Base-by-base conservation (phyloP, 2,329 filamentous ascomycete genomes). In the Ambrosiella cleistominuta region DNA sequence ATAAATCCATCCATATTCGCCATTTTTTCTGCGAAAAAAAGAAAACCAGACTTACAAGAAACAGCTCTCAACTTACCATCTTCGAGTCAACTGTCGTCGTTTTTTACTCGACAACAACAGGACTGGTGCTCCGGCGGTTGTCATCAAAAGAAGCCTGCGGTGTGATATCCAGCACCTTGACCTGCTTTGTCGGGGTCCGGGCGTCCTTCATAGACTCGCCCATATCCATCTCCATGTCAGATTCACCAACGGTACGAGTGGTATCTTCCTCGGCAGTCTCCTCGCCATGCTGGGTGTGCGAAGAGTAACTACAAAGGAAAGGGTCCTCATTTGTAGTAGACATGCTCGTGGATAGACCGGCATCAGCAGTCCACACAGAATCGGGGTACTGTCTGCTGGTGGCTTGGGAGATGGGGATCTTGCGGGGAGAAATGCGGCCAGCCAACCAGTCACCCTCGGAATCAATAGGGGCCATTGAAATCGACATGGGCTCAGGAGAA, bases 361-460 rank as follows among this genome's bases (percentile, higher is more conserved):
- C 55, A 53, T 57, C 55, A 5, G 44, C 73, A 55, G 87, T 83
- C 61, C 90, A 86, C 57, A 84, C 83, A 3, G 74, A 72, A 57
- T 68, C 70, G 12, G 63, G 75, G 68, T 62, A 77, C 74, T 67
- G 64, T 39, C 65, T 66, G 15, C 61, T 62, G 0, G 64, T 68
- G 2, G 42, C 37, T 36, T 45, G 56, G 37, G 56, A 61, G 13
- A 74, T 54, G 9, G 52, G 38, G 49, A 27, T 11, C 9, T 56
- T 51, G 17, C 47, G 36, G 40, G 19, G 47, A 19, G 45, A 56
- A 15, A 56, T 69, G 59, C 83, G 82, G 13, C 91, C 89, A 2
- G 89, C 93, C 50, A 98, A 81, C 93, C 93, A 98, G 0, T 90
- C 96, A 3, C 80, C 93, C 71, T 98, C 93, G 0, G 90, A 96